Evolutionary conservation across 1,139 yeast species (phyloP), one percentile per base, ranked within the genome.

Genomic region (Blastobotrys petasosporus): DNA sequence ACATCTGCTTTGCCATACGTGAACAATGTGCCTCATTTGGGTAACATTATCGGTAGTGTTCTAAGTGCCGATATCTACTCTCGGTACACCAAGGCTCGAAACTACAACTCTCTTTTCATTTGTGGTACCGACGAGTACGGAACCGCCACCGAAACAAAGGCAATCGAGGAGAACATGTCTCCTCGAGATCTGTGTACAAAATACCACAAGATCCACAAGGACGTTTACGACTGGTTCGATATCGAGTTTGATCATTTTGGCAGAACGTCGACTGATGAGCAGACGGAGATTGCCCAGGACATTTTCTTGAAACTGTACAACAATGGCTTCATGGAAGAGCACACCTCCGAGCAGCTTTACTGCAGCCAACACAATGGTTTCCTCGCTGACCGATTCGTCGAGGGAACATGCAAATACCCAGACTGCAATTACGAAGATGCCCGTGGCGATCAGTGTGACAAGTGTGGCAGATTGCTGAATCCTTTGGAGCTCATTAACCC

Each of bases 61-160:
- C 75, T 92, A 54, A 80, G 92, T 50, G 98, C 98, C 32, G 99
- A 92, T 71, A 86, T 92, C 53, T 94, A 79, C 69, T 77, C 97
- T 47, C 81, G 98, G 64, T 92, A 85, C 68, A 80, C 85, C 62
- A 90, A 88, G 67, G 81, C 84, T 56, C 80, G 97, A 71, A 86
- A 88, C 66, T 82, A 84, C 71, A 92, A 90, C 64, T 75, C 95
- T 17, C 70, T 92, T 52, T 92, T 73, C 61, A 70, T 92, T 50
- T 88, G 98, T 69, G 99, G 99, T 69, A 94, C 98, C 33, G 99
- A 92, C 65, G 99, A 92, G 69, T 94, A 92, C 65, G 99, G 99
- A 64, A 92, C 99, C 51, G 99, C 99, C 43, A 92, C 98, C 23
- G 99, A 92, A 68, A 94, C 98, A 32, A 92, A 92, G 69, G 98